Base-by-base conservation (phyloP, 495 filamentous ascomycete species). In the Elasticomyces elasticus region DNA sequence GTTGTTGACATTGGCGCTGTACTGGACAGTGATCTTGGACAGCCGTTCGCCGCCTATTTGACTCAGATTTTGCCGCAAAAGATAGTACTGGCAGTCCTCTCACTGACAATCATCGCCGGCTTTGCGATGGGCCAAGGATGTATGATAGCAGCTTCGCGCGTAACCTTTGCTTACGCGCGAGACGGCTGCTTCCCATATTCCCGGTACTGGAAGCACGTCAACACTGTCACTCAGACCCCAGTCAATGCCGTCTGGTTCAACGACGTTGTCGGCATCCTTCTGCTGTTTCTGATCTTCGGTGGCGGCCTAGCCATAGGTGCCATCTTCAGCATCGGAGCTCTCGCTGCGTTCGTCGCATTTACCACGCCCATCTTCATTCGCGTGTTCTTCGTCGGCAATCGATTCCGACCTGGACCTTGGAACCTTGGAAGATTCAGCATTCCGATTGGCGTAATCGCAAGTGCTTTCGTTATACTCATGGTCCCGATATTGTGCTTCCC, bases 51-150 rank as follows among this genome's bases (percentile, higher is more conserved):
- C 0, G 81, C 83, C 0, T 89, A 89, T 55, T 68, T 88, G 3
- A 72, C 84, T 17, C 84, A 89, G 61, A 74, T 85, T 31, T 69
- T 89, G 59, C 81, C 83, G 0, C 74, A 79, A 58, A 80, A 80
- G 22, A 77, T 72, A 0, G 80, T 80, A n/a, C 71, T 87, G 10
- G 80, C 77, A 4, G 79, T 87, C 55, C 76, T 88, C 7, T 69
- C 74, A 2, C 67, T 89, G 28, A 89, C 84, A 4, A 86, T 89
- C 61, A 70, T 87, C 45, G 86, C 84, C 62, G 83, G 80, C 2
- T 89, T 86, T 66, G 83, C 77, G 17, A 89, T 89, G 85, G 85
- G 85, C 19, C 85, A 89, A 69, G 85, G 83, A 1, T 87, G 83
- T 66, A 87, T 87, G 85, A 83, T 89, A 26, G 84, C 85, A 13